Base-by-base conservation (phyloP, 768 basidiomycete genomes). In the Crucibulum laeve region DNA sequence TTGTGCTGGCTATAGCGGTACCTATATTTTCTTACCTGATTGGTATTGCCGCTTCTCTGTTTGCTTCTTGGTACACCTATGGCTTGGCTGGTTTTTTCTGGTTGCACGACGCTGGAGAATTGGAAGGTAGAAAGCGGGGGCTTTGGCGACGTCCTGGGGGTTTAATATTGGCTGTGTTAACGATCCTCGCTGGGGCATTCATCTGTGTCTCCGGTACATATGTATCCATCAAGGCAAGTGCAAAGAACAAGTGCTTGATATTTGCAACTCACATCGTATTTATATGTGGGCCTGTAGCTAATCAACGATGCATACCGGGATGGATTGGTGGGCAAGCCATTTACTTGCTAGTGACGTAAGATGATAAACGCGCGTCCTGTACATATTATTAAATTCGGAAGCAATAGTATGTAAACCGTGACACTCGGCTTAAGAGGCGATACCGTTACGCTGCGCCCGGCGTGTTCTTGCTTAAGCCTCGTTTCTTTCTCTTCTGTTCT, bases 61-160 rank as follows among this genome's bases (percentile, higher is more conserved):
- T 80, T 47, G 76, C 77, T 5, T 67, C 73, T n/a, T 79, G 78
- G 75, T 80, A 74, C 51, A 78, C 77, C 11, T 77, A 77, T 48
- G 76, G 76, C 21, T 44, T 73, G 5, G 73, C 74, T 7, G 74
- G 76, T 2, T 74, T 73, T 49, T 79, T 79, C 58, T 79, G 74
- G 71, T 44, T 79, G 19, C 62, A 76, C 47, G 76, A 79, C 52
- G 58, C 62, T 10, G 71, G 72, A 47, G 58, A 76, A 47, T 48
- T 70, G 8, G 58, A 63, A 36, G 73, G 69, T 4, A 65, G 65
- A 32, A 58, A 57, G 28, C 38, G 37, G n/a, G 62, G 53, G 6
- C 50, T 73, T 39, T 61, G 51, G 36, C 53, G 51, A n/a, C 52
- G 58, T 40, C 67, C 65, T 38, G 30, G 61, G 7, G 63, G 64